Conservation (phyloP, 306 rosid species). For the Elaeagnus macrophylla region DNA sequence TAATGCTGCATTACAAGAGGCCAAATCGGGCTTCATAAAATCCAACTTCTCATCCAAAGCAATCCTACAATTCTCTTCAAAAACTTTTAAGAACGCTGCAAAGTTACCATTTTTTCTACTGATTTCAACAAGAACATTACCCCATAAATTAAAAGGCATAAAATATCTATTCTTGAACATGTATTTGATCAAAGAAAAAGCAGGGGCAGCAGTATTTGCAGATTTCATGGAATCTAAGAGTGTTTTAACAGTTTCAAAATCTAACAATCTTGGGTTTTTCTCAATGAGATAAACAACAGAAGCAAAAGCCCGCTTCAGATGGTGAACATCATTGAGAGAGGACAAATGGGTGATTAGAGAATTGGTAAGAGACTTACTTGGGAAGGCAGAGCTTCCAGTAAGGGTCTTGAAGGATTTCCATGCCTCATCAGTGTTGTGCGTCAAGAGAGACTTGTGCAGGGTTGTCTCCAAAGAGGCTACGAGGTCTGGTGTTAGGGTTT, state of each 20-base stretch:
- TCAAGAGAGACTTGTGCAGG: conserved; percentile 59
- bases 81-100: conserved; percentile 46
- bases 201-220: conserved; percentile 73
- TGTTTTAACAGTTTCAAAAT: conserved; percentile 35
- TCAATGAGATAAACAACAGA: conserved; percentile 49
- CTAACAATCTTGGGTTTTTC: conserved; percentile 42
- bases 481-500: conserved; percentile 32
- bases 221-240: conserved; percentile 48
- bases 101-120: conserved; percentile 43
- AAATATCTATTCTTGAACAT: conserved; percentile 64
- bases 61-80: conserved; percentile 65
- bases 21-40: conserved; percentile 63
- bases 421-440: conserved; percentile 55
- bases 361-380: conserved; percentile 66
- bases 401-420: conserved; percentile 86
- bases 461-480: conserved; percentile 36
- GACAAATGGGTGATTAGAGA: conserved; percentile 57
- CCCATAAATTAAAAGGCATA: conserved; percentile 65
- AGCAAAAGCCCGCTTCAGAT: conserved; percentile 80
- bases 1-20: conserved; percentile 75
- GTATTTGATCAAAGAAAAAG: conserved; percentile 58
- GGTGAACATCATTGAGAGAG: conserved; percentile 52
- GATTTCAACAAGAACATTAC: conserved; percentile 51
- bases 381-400: conserved; percentile 52
- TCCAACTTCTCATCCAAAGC: conserved; percentile 61